Conservation (phyloP, 257 asterid genomes). For the Solanum paucissectum region DNA sequence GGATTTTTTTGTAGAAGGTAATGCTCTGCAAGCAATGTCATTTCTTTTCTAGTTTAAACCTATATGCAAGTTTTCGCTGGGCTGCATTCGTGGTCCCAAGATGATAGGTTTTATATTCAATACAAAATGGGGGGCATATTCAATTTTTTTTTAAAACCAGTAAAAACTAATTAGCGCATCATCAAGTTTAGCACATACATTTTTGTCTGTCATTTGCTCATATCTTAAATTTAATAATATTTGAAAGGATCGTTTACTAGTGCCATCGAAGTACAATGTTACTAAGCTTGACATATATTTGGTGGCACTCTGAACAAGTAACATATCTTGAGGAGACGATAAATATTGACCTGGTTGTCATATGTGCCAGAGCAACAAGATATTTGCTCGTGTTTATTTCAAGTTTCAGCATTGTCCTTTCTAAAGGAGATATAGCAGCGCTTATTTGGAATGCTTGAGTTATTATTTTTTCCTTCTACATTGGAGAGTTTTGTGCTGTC, state of each 20-base stretch:
- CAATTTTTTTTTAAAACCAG: neutral
- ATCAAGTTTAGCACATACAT: neutral
- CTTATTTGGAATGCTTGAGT: neutral
- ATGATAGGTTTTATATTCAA: neutral
- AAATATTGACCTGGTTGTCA: neutral
- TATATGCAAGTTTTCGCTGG: neutral
- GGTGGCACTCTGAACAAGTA: neutral
- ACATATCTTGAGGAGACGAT: neutral
- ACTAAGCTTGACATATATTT: neutral
- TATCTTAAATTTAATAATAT: neutral
- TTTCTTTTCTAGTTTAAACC: neutral
- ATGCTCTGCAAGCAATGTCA: neutral
- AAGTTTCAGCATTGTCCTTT: neutral
- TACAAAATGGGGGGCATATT: neutral
- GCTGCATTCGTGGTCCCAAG: neutral
- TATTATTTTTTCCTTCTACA: neutral
- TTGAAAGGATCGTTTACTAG: neutral
- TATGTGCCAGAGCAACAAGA: neutral
- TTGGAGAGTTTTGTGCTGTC: neutral
- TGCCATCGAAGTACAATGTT: neutral
- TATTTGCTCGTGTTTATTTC: neutral
- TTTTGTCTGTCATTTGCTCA: neutral
- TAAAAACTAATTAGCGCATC: neutral
- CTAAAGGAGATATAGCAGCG: neutral
- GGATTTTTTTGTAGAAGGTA: neutral